phyloP scores from a whole-genome alignment of 2,329 filamentous ascomycete genomes.

The Penicillium oxalicum region DNA sequence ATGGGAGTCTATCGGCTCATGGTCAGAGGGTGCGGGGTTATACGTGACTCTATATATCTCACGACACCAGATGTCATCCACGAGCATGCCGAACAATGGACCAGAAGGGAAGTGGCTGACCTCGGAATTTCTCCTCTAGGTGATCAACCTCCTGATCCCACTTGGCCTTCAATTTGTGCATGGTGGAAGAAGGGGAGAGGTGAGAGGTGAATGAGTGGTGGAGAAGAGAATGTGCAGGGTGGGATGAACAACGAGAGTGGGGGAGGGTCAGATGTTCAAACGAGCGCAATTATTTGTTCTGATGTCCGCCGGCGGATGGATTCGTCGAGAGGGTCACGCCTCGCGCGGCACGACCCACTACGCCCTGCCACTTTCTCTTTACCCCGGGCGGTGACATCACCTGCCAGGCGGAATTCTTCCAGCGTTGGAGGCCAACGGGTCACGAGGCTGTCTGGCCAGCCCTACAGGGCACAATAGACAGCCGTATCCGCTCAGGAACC shows the following conservation, averaged over 20 bases:
- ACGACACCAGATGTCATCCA: no score
- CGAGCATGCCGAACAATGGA: background rate
- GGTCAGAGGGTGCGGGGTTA: background rate
- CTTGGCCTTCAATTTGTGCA: conserved; percentile 25
- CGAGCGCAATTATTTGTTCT: no score
- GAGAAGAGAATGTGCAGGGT: background rate
- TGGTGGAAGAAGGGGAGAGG: conserved; percentile 1
- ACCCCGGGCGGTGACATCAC: conserved; percentile 2
- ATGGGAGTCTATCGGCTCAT: conserved; percentile 25
- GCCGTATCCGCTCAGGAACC: no score
- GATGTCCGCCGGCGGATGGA: no score
- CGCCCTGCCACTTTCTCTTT: background rate
- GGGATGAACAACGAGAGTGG: background rate
- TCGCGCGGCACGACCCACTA: background rate
- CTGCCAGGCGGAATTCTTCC: conserved; percentile 4
- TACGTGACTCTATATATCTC: no score
- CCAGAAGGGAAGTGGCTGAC: conserved; percentile 6
- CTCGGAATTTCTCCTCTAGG: conserved; percentile 23
- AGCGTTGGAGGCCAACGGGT: background rate
- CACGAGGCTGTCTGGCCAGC: no score
- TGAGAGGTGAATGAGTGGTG: background rate
- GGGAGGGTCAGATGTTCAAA: background rate
- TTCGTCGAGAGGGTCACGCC: no score
- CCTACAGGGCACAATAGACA: no score
- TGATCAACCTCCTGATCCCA: conserved; percentile 15